Evolutionary conservation across 805 yeast species (phyloP).

Genomic region (Yarrowia bubula): DNA sequence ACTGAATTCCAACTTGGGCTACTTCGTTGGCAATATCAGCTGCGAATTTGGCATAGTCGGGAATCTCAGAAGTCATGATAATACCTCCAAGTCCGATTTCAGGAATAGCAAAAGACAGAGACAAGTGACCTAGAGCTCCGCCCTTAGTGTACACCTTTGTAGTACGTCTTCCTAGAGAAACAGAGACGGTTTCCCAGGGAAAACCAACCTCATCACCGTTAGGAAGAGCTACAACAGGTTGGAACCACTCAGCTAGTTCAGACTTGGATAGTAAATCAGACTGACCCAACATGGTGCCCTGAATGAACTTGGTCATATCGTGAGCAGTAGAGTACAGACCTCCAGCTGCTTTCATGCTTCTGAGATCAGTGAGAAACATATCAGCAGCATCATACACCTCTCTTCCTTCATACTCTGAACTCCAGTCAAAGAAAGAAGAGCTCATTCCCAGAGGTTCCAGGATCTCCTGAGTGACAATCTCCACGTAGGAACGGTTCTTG

Average conservation of each 20-base stretch:
- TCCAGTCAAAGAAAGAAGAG: neutral
- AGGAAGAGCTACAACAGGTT: neutral
- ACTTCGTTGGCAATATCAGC: neutral
- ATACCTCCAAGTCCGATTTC: conserved; percentile 9
- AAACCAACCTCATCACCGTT: conserved; percentile 10
- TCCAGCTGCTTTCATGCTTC: neutral
- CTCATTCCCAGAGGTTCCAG: neutral
- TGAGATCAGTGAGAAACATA: neutral
- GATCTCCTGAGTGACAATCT: conserved; percentile 1
- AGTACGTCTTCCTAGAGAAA: conserved; percentile 3
- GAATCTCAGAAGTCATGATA: conserved; percentile 4
- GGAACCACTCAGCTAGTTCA: conserved; percentile 5
- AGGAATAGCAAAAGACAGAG: conserved; percentile 2
- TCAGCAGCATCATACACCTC: neutral
- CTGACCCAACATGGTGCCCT: neutral
- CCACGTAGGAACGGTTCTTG: neutral
- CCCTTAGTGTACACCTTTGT: conserved; percentile 22
- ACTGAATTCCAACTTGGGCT: neutral
- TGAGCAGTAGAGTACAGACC: neutral
- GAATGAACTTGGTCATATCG: conserved; percentile 10
- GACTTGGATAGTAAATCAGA: neutral
- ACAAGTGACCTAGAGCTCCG: conserved; percentile 5
- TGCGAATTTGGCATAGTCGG: neutral
- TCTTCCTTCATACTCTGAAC: neutral
- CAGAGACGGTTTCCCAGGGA: conserved; percentile 11